phyloP scores from a whole-genome alignment of 176 grass and related monocot species.

The Bonia amplexicaulis region DNA sequence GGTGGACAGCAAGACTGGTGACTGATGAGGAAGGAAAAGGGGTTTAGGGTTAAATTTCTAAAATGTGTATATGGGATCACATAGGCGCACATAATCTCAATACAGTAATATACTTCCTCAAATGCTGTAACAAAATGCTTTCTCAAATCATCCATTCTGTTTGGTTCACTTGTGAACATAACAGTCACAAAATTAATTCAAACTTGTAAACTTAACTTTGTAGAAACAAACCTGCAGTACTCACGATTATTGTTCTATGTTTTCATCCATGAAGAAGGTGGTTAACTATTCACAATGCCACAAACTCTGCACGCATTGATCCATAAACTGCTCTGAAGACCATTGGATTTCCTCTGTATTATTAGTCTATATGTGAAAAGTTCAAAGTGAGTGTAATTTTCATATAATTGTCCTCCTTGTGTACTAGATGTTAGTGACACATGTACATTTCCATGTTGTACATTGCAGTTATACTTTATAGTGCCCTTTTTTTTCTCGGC shows the following conservation, averaged over 20 bases:
- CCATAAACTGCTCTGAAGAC: neutral
- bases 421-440: neutral
- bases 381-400: neutral
- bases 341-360: neutral
- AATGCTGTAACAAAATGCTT: neutral
- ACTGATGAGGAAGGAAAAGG: neutral
- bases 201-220: neutral
- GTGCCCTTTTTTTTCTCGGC: neutral
- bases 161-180: neutral
- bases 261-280: conserved; percentile 18
- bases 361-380: neutral
- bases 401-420: neutral
- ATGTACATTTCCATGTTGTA: neutral
- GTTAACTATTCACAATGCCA: conserved; percentile 3
- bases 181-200: neutral
- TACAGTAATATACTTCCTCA: neutral
- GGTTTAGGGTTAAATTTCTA: neutral
- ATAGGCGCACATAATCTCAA: neutral
- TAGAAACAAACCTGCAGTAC: neutral
- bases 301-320: neutral
- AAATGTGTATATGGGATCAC: neutral
- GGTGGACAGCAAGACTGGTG: neutral
- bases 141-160: neutral
- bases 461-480: neutral
- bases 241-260: neutral